Percentiles rank a stretch among this genome's conserved stretches.
These are phyloP conservation scores for Paraphoma chrysanthemicola DNA, from an alignment of 2,329 filamentous ascomycete genomes.

Conservation along the genomic window DNA sequence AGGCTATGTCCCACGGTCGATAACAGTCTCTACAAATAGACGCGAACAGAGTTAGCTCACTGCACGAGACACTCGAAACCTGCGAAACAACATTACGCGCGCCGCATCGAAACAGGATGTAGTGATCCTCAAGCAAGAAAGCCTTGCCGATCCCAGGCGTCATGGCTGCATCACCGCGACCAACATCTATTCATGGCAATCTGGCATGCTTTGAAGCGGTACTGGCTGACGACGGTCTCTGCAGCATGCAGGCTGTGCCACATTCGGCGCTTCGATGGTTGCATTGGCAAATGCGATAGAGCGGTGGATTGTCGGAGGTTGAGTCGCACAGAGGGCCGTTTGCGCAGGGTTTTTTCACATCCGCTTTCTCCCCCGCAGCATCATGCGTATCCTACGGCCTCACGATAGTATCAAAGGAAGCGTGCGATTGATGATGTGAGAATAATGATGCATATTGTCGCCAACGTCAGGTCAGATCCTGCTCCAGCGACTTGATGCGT, in stretches of 20 bases:
- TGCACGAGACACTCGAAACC: not conserved
- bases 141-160: slow-evolving; percentile 9
- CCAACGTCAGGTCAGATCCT: not conserved
- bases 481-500: slow-evolving; percentile 4
- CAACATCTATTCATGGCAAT: slow-evolving; percentile 9
- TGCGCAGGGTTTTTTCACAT: not conserved
- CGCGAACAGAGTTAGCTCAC: too few species aligned
- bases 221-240: slow-evolving; percentile 5
- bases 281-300: slow-evolving; percentile 8
- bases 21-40: too few species aligned
- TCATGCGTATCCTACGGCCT: not conserved
- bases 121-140: not conserved
- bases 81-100: not conserved
- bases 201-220: slow-evolving; percentile 3
- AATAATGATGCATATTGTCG: not conserved
- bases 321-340: slow-evolving; percentile 9
- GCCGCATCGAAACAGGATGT: slow-evolving; percentile 6
- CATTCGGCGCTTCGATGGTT: slow-evolving; percentile 25
- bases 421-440: not conserved
- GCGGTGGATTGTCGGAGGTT: not conserved
- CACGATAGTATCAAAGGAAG: too few species aligned
- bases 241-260: slow-evolving; percentile 27
- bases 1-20: not conserved
- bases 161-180: slow-evolving; percentile 16
- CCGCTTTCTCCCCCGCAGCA: not conserved